These are phyloP conservation scores for Euphorbia tirucalli DNA, from an alignment of 345 rosid species.

Conservation along the genomic window DNA sequence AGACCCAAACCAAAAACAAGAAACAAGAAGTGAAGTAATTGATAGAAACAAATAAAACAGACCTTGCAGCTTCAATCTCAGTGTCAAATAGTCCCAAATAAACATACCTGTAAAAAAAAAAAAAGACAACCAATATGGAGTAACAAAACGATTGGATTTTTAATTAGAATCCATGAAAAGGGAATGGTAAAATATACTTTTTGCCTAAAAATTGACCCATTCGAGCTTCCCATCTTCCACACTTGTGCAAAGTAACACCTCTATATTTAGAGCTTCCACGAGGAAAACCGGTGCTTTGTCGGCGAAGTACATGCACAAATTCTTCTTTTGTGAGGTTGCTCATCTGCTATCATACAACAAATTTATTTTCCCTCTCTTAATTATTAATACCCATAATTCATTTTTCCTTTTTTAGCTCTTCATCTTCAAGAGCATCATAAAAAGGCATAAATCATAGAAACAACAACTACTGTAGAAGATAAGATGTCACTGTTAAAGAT, in stretches of 20 bases:
- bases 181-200: slow-evolving; percentile 47
- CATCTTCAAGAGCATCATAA: slow-evolving; percentile 12
- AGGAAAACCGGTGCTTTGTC: slow-evolving; percentile 95
- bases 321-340: slow-evolving; percentile 82
- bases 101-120: slow-evolving; percentile 56
- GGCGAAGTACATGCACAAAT: slow-evolving; percentile 88
- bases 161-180: neutral
- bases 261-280: slow-evolving; percentile 96
- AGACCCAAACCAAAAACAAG: neutral
- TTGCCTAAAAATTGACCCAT: slow-evolving; percentile 94
- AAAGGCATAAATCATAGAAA: neutral
- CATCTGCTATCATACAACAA: slow-evolving; percentile 56
- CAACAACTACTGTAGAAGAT: slow-evolving; percentile 29
- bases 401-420: neutral
- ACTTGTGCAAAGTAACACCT: slow-evolving; percentile 96
- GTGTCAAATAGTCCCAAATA: slow-evolving; percentile 92
- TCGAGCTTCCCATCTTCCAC: slow-evolving; percentile 98
- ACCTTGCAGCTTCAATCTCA: slow-evolving; percentile 96
- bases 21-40: neutral
- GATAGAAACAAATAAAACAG: neutral
- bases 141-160: neutral
- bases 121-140: neutral
- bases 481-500: slow-evolving; percentile 40
- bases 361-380: slow-evolving; percentile 18
- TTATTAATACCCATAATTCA: neutral